Evolutionary conservation across 1,284 basidiomycete genomes (phyloP).

Genomic region (Binderoboletus segoi): DNA sequence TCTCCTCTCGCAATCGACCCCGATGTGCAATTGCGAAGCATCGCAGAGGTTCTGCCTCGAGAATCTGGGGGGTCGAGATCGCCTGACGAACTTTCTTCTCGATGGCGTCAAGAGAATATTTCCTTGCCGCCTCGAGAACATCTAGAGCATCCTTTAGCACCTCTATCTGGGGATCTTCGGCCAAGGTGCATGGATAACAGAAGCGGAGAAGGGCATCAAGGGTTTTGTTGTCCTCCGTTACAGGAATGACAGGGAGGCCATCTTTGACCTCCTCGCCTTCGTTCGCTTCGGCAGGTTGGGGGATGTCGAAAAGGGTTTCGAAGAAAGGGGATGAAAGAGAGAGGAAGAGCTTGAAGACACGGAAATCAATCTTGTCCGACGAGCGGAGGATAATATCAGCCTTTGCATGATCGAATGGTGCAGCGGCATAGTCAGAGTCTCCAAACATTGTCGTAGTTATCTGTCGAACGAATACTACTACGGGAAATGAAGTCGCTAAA

Average conservation of each 20-base stretch:
- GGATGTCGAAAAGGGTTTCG: slow-evolving; percentile 44
- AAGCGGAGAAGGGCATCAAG: slow-evolving; percentile 24
- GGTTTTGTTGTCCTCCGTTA: slow-evolving; percentile 18
- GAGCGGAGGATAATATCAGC: slow-evolving; percentile 40
- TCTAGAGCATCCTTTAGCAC: slow-evolving; percentile 11
- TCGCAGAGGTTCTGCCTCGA: slow-evolving; percentile 17
- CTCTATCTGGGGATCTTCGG: slow-evolving; percentile 21
- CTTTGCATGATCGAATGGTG: slow-evolving; percentile 28
- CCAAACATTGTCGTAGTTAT: background rate
- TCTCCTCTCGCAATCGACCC: slow-evolving; percentile 7
- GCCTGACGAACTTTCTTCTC: slow-evolving; percentile 17
- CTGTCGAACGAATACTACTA: background rate
- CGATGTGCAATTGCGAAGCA: slow-evolving; percentile 24
- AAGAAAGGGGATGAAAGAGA: slow-evolving; percentile 42
- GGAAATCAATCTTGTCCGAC: slow-evolving; percentile 40
- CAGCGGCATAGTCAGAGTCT: slow-evolving; percentile 5
- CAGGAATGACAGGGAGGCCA: slow-evolving; percentile 21
- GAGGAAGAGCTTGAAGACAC: slow-evolving; percentile 42
- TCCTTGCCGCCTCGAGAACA: slow-evolving; percentile 22
- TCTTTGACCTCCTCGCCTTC: slow-evolving; percentile 18
- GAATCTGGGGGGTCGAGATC: slow-evolving; percentile 16
- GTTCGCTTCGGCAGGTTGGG: slow-evolving; percentile 34
- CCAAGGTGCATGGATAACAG: slow-evolving; percentile 29
- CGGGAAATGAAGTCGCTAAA: background rate
- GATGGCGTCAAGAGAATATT: slow-evolving; percentile 21